A percentile compares a stretch with the other conserved stretches of the same genome.
Evolutionary conservation across 129 eudicot species (phyloP).

Genomic region (Flaveria bidentis): DNA sequence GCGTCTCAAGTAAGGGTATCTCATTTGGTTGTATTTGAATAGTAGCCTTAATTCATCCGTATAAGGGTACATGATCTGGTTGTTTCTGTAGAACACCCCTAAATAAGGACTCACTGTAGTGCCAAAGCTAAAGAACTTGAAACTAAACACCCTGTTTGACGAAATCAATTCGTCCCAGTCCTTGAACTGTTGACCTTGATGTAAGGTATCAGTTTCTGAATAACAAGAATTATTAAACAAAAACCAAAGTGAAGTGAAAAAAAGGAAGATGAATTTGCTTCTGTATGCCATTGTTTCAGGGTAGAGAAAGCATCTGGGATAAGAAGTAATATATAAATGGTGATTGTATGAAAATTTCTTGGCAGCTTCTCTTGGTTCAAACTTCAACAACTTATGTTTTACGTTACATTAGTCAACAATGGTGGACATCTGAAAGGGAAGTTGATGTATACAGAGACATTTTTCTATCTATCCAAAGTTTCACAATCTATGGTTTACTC

Average conservation of each 20-base stretch:
- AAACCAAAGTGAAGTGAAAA: no score
- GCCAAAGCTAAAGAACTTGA: conserved; percentile 42
- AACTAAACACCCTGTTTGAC: conserved; percentile 31
- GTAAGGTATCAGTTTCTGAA: no score
- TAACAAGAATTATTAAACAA: no score
- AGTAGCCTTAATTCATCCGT: background rate
- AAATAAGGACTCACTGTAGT: conserved; percentile 13
- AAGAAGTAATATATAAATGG: background rate
- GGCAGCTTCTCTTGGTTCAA: background rate
- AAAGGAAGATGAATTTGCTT: background rate
- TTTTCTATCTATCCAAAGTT: no score
- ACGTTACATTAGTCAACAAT: background rate
- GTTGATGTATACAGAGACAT: background rate
- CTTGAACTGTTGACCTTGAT: background rate
- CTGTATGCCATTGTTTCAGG: conserved; percentile 20
- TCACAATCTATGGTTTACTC: no score
- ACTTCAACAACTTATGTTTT: background rate
- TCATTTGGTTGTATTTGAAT: background rate
- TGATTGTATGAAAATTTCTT: background rate
- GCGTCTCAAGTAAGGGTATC: background rate
- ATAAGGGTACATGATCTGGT: background rate
- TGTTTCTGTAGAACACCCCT: conserved; percentile 35
- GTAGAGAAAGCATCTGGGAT: background rate
- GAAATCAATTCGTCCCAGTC: conserved; percentile 38
- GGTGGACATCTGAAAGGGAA: background rate